Base-by-base conservation (phyloP, 768 basidiomycete species). In the Peribolospora kevripleyi region DNA sequence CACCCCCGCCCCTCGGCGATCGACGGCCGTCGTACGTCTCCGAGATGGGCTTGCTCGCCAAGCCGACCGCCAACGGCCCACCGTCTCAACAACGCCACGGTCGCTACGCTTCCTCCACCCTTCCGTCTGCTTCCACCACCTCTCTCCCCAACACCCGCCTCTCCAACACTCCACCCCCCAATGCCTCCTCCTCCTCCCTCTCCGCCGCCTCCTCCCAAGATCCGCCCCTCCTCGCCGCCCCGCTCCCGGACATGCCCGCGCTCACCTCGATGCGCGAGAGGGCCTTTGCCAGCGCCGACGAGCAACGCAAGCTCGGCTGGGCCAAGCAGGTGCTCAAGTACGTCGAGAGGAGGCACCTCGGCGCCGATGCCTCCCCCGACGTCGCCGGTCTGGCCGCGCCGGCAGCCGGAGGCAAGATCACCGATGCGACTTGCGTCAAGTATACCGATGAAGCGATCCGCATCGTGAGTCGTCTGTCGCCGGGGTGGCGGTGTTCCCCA, bases 281-380 rank as follows among this genome's bases (percentile, higher is more conserved):
- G 41, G 53, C 57, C 0, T 42, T 46, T 10, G 52, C 52, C 8
- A 51, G 43, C 41, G 56, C 53, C 10, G 59, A 55, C 6, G 59
- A 60, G 14, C 46, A 46, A 46, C 14, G 46, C 40, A 77, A 78
- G 61, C 66, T 91, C 5, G 71, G 74, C 38, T 95, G 87, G 86
- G 76, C 77, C 11, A 73, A 83, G 51, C 85, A 91, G 59, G 82
- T 90, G 55, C 66, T 88, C 55, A 75, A 78, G 61, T 76, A 90
- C 56, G 76, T 84, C 54, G 82, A 90, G 53, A 74, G 77, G 53
- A 66, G 68, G 52, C 66, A 71, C 0, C 57, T 68, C 13, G 49
- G 53, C 61, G 58, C 60, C 6, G 76, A 77, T 47, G 67, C 71
- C 2, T 67, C 71, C 0, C 61, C 74, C 1, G 62, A 67, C 37